Conservation (phyloP, 2,329 filamentous ascomycete species). For the Colletotrichum sp. region DNA sequence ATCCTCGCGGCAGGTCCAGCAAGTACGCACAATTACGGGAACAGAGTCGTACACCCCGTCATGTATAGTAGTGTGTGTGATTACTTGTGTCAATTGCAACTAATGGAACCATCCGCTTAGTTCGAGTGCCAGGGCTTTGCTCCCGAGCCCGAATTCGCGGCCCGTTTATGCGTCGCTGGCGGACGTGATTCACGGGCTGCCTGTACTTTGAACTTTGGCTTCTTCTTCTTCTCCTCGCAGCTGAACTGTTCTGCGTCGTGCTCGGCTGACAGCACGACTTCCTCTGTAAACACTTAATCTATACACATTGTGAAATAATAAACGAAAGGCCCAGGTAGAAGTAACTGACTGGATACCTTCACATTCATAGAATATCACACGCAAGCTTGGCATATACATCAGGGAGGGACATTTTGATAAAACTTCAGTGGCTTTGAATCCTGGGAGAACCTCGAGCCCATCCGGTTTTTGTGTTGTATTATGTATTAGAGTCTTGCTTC, state of each 20-base stretch:
- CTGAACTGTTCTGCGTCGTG: neutral
- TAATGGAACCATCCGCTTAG: neutral
- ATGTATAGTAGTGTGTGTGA: neutral
- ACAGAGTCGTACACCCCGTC: neutral
- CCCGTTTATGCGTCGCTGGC: neutral
- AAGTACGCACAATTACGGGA: neutral
- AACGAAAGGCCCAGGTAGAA: neutral
- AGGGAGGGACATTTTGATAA: neutral
- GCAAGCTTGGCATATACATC: neutral
- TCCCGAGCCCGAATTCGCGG: neutral
- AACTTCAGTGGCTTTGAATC: neutral
- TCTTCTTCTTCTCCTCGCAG: neutral
- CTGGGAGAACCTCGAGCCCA: neutral
- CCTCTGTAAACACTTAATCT: neutral
- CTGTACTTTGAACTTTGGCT: neutral
- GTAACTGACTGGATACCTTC: neutral
- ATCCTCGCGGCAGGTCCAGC: neutral
- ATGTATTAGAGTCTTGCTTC: neutral
- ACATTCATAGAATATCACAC: neutral
- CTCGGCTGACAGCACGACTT: neutral
- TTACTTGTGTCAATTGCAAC: neutral
- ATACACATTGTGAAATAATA: neutral
- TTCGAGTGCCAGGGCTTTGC: neutral
- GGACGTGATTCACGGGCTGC: neutral
- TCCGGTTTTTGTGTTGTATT: neutral